Base-by-base conservation (phyloP, 225 moss, liverwort and hornwort genomes). In the Physcomitrellopsis africana region DNA sequence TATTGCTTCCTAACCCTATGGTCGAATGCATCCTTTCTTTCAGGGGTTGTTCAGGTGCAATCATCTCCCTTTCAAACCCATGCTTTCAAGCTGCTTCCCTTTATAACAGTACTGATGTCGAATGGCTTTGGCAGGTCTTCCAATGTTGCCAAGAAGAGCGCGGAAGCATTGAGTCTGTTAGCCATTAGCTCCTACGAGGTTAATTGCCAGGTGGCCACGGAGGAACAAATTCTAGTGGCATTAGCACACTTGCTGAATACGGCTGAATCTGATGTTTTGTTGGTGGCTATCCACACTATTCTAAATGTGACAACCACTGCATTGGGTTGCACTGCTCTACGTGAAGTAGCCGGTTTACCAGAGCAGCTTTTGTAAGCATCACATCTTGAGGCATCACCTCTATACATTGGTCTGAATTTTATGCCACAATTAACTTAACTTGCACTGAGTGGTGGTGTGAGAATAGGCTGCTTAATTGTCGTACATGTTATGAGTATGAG, bases 281-380 rank as follows among this genome's bases (percentile, higher is more conserved):
- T 79, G 18, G 60, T 73, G 18, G 72, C 79, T 72, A 81, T 82
- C 69, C 84, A 86, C 58, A 63, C 84, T 45, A 70, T 91, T 53
- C 68, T 87, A 53, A 90, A 92, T 80, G 80, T 96, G 11, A 82
- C 89, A 26, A 81, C 90, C 12, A 82, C 84, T 56, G 82, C 84
- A 23, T 59, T 76, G 42, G 86, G 89, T 52, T 72, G 89, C 69
- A 58, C 73, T 70, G 80, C 79, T 56, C 81, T 96, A 72, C 75
- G 58, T 51, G 67, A 90, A 13, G 73, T 82, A 18, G 19, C 63
- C 45, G 86, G 81, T 41, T 52, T 88, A 24, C 69, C 79, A 10
- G 73, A 83, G 47, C 70, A 79, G 67, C 77, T 95, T 41, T 44
- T 93, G 92, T 95, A 79, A 92, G 92, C 80, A 72, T 14, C 45